Percentiles rank a stretch among this genome's conserved stretches.
Evolutionary conservation across 768 basidiomycete genomes (phyloP).

Genomic region (Boletales sp.): DNA sequence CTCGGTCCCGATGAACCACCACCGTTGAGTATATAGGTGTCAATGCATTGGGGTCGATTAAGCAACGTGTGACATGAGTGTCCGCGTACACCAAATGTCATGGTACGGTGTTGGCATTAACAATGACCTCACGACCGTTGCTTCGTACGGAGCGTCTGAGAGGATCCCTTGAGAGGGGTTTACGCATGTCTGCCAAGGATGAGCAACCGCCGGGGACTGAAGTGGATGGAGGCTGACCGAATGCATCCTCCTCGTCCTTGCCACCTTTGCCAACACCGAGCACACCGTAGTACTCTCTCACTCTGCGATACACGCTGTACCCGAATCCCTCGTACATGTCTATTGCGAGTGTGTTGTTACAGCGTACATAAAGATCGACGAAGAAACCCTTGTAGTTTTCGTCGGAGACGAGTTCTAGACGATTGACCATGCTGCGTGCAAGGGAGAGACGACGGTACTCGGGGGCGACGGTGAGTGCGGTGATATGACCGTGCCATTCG

Average conservation of each 20-base stretch:
- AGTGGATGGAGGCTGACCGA: constrained; percentile 55
- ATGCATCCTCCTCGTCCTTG: constrained; percentile 85
- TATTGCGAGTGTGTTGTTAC: constrained; percentile 80
- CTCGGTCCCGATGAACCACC: constrained; percentile 42
- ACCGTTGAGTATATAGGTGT: constrained; percentile 41
- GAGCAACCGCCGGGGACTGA: neutral
- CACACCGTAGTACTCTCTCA: constrained; percentile 84
- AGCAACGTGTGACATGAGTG: constrained; percentile 6
- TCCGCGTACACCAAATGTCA: constrained; percentile 16
- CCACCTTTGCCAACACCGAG: constrained; percentile 75
- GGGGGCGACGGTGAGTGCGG: constrained; percentile 91
- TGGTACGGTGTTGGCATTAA: constrained; percentile 39
- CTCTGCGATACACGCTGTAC: constrained; percentile 89
- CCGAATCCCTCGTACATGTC: constrained; percentile 90
- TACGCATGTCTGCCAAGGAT: constrained; percentile 56
- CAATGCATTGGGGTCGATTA: constrained; percentile 8
- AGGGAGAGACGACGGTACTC: constrained; percentile 87
- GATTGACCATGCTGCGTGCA: constrained; percentile 80
- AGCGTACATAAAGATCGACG: constrained; percentile 94
- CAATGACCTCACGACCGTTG: constrained; percentile 72
- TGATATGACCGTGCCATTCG: constrained; percentile 95
- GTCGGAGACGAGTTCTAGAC: constrained; percentile 85
- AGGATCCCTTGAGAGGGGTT: constrained; percentile 63
- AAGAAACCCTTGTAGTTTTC: constrained; percentile 80
- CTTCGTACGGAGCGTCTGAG: constrained; percentile 61